Evolutionary conservation across 225 moss, liverwort and hornwort genomes (phyloP).

Genomic region (Polytrichum formosum): DNA sequence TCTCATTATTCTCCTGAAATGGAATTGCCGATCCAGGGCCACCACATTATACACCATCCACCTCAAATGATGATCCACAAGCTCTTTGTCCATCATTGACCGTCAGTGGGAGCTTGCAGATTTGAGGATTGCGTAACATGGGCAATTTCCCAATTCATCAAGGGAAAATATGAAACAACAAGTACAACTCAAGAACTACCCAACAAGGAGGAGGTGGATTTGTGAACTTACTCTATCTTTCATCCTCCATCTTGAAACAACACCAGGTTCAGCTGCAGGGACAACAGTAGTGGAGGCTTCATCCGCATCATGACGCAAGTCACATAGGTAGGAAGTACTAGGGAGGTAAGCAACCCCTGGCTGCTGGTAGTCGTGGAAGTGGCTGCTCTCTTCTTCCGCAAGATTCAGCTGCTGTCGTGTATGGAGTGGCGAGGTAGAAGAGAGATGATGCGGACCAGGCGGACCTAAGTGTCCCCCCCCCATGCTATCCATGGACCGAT

Average conservation of each 20-base stretch:
- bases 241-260: conserved; percentile 94
- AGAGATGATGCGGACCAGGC: conserved; percentile 22
- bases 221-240: conserved; percentile 83
- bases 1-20: too few relatives aligned
- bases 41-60: too few relatives aligned
- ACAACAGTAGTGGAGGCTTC: conserved; percentile 37
- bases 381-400: conserved; percentile 31
- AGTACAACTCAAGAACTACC: neutral
- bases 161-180: conserved; percentile 9
- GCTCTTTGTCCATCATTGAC: neutral
- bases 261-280: conserved; percentile 53
- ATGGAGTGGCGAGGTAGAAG: conserved; percentile 18
- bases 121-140: too few relatives aligned
- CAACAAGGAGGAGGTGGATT: neutral
- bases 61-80: neutral
- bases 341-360: conserved; percentile 52
- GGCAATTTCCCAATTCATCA: conserved; percentile 4
- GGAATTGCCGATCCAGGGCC: too few relatives aligned
- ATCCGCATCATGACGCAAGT: conserved; percentile 84
- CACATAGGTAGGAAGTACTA: conserved; percentile 67
- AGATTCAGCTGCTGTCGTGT: conserved; percentile 41
- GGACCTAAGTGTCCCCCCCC: conserved; percentile 72
- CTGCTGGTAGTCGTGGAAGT: conserved; percentile 15
- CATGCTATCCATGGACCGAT: conserved; percentile 68
- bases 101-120: too few relatives aligned